Percentiles rank a stretch among this genome's conserved stretches.
These are phyloP conservation scores for Mycena maculata DNA, from an alignment of 768 basidiomycete genomes.

Conservation along the genomic window DNA sequence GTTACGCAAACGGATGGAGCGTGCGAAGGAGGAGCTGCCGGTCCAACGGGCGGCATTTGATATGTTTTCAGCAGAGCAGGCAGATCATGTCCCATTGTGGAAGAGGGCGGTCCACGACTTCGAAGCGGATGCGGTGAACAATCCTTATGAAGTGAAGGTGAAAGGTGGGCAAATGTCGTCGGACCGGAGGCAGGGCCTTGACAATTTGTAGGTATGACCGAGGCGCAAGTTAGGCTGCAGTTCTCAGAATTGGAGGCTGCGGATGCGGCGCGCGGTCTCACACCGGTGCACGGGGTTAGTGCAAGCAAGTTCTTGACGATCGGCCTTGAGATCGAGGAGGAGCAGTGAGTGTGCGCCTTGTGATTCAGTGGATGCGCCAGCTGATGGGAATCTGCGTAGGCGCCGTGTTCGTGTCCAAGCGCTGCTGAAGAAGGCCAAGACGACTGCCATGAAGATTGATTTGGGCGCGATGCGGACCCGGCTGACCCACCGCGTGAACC, in stretches of 20 bases:
- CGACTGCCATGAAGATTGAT: conserved; percentile 5
- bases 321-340: conserved; percentile 16
- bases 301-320: conserved; percentile 12
- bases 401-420: neutral
- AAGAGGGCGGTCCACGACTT: neutral
- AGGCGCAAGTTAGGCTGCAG: conserved; percentile 15
- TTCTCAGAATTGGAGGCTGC: conserved; percentile 12
- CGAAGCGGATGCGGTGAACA: neutral
- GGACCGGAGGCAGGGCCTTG: neutral
- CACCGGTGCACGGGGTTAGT: conserved; percentile 5
- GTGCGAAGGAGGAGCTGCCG: neutral
- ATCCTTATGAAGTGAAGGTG: neutral
- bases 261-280: neutral
- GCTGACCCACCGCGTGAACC: neutral
- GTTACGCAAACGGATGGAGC: neutral
- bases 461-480: neutral
- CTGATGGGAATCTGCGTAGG: too few species aligned
- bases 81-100: neutral
- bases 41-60: neutral
- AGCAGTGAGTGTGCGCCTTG: conserved; percentile 31
- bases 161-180: neutral
- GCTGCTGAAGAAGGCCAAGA: conserved; percentile 10
- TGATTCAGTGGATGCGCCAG: too few species aligned
- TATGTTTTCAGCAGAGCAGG: neutral
- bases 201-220: neutral